Evolutionary conservation across 1,284 basidiomycete genomes (phyloP).

Genomic region (Ustilago curta): DNA sequence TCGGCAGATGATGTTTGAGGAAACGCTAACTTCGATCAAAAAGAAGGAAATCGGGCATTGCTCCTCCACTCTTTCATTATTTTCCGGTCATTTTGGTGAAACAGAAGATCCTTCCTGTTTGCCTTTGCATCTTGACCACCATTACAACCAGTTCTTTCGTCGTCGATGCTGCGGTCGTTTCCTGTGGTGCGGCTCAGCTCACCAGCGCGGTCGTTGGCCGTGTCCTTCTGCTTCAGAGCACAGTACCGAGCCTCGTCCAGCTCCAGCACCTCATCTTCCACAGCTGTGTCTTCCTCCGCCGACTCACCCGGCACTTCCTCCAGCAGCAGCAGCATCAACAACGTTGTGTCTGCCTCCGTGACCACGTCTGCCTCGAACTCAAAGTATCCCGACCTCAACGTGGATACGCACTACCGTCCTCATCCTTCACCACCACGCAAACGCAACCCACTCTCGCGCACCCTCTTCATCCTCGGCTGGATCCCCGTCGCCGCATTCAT

Average conservation of each 20-base stretch:
- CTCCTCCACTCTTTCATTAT: conserved; percentile 1
- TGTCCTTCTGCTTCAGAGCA: not conserved
- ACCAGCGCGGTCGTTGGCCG: not conserved
- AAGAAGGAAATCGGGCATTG: conserved; percentile 2
- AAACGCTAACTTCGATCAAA: not conserved
- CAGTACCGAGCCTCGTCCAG: conserved; percentile 8
- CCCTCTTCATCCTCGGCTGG: conserved; percentile 70
- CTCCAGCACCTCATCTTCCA: not conserved
- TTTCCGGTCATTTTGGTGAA: not conserved
- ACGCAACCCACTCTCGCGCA: conserved; percentile 13
- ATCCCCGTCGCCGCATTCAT: conserved; percentile 72
- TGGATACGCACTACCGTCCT: conserved; percentile 7
- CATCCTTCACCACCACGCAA: not conserved
- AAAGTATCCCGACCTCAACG: conserved; percentile 15
- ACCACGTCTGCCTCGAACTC: not conserved
- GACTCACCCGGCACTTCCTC: not conserved
- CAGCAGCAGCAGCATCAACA: not conserved
- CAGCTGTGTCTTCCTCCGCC: conserved; percentile 2
- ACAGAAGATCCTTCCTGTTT: conserved; percentile 2
- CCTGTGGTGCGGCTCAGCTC: not conserved
- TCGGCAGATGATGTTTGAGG: not conserved
- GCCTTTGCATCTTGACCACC: not conserved
- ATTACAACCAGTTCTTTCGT: not conserved
- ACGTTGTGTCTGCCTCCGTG: not conserved
- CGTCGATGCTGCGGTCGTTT: conserved; percentile 2